Percentiles rank a stretch among this genome's conserved stretches.
These are phyloP conservation scores for Yamadazyma nakazawae DNA, from an alignment of 805 yeast genomes.

Conservation along the genomic window DNA sequence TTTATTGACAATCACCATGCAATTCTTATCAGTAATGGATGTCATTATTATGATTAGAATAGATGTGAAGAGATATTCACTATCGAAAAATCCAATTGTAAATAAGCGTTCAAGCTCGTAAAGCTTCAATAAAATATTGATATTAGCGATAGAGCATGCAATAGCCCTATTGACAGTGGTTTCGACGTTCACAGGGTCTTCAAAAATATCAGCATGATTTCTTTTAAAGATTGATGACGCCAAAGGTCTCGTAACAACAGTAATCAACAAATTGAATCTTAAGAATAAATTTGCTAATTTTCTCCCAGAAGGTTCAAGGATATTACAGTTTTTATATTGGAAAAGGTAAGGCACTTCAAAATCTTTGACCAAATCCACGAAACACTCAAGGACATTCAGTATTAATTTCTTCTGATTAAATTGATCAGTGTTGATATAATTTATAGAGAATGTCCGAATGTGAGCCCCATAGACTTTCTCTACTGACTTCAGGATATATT, in stretches of 20 bases:
- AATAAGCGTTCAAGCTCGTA: constrained; percentile 28
- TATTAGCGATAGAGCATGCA: constrained; percentile 26
- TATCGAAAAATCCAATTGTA: constrained; percentile 38
- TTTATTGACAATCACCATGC: constrained; percentile 18
- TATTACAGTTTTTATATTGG: constrained; percentile 19
- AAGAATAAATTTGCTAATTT: constrained; percentile 32
- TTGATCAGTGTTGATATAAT: constrained; percentile 39
- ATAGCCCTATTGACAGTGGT: constrained; percentile 27
- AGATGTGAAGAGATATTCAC: constrained; percentile 36
- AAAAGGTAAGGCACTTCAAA: constrained; percentile 30
- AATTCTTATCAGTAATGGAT: constrained; percentile 13
- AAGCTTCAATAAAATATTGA: constrained; percentile 28
- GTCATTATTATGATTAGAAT: constrained; percentile 28
- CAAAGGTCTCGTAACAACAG: constrained; percentile 33
- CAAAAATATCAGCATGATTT: constrained; percentile 19
- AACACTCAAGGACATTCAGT: constrained; percentile 26
- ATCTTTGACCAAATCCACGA: constrained; percentile 26
- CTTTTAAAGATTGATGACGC: constrained; percentile 29
- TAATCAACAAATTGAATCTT: constrained; percentile 33
- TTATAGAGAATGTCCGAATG: constrained; percentile 35
- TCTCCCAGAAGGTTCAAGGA: constrained; percentile 22
- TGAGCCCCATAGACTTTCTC: constrained; percentile 39
- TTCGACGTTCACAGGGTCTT: constrained; percentile 22
- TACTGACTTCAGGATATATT: constrained; percentile 34
- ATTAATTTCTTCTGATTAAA: constrained; percentile 35